These are phyloP conservation scores for Colletotrichum salicis DNA, from an alignment of 2,329 filamentous ascomycete species.

Conservation along the genomic window DNA sequence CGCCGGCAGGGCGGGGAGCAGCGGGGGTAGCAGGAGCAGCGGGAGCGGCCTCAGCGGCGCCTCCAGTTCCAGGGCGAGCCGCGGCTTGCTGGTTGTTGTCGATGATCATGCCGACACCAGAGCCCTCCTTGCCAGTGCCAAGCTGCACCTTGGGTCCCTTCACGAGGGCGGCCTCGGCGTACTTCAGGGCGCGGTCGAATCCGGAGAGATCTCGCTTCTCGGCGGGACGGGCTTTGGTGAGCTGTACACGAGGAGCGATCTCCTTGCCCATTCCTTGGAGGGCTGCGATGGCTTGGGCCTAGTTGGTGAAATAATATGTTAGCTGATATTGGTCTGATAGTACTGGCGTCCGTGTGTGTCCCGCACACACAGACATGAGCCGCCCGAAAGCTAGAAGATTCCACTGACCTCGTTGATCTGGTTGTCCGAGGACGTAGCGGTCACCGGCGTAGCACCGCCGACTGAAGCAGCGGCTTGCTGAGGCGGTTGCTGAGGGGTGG, in stretches of 20 bases:
- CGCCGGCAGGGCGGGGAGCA: slow-evolving; percentile 8
- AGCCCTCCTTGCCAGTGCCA: slow-evolving; percentile 50
- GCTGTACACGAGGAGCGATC: slow-evolving; percentile 53
- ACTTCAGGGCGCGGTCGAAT: slow-evolving; percentile 53
- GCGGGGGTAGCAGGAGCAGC: neutral
- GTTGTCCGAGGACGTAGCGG: slow-evolving; percentile 12
- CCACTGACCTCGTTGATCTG: slow-evolving; percentile 33
- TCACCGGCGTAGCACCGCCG: slow-evolving; percentile 19
- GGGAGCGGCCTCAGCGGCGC: slow-evolving; percentile 3
- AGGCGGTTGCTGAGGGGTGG: slow-evolving; percentile 34
- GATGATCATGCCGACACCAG: slow-evolving; percentile 53
- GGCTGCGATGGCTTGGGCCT: slow-evolving; percentile 54
- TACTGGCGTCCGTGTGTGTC: slow-evolving; percentile 31
- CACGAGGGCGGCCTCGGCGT: slow-evolving; percentile 50
- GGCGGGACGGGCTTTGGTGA: slow-evolving; percentile 36
- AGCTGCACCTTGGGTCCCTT: slow-evolving; percentile 53
- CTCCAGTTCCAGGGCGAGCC: slow-evolving; percentile 40
- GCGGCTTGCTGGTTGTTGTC: slow-evolving; percentile 44
- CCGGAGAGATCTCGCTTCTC: slow-evolving; percentile 51
- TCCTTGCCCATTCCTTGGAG: slow-evolving; percentile 62
- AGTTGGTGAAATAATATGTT: slow-evolving; percentile 6
- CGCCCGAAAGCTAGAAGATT: slow-evolving; percentile 20
- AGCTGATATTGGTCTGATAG: slow-evolving; percentile 10
- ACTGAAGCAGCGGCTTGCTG: slow-evolving; percentile 26
- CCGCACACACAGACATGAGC: slow-evolving; percentile 49